Evolutionary conservation across 148 eudicot species (phyloP).

Genomic region (Rhododendron griersonianum): DNA sequence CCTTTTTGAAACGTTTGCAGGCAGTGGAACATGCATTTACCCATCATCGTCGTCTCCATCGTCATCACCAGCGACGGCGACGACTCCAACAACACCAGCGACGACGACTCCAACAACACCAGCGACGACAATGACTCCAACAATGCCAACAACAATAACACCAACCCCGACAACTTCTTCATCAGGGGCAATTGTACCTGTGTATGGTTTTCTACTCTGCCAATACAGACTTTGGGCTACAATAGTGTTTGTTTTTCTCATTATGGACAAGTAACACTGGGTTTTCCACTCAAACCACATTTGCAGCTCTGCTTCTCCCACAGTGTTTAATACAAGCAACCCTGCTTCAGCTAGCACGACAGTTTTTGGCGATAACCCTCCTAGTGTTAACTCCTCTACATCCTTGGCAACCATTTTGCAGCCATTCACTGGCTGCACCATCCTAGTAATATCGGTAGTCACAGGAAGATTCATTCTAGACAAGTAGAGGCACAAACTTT

Average conservation of each 20-base stretch:
- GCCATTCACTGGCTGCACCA: constrained; percentile 25
- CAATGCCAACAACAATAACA: constrained; percentile 13
- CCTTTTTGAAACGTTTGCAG: constrained; percentile 29
- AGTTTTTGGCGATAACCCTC: constrained; percentile 42
- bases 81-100: constrained; percentile 5
- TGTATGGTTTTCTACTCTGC: constrained; percentile 23
- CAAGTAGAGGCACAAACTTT: constrained; percentile 14
- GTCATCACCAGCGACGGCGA: constrained; percentile 11
- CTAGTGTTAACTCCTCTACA: constrained; percentile 22
- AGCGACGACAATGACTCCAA: constrained; percentile 14
- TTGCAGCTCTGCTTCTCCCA: constrained; percentile 56
- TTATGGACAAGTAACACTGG: not conserved
- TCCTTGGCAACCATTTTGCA: constrained; percentile 35
- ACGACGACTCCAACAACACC: constrained; percentile 17
- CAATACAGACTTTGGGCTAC: not conserved
- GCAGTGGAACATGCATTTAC: constrained; percentile 68
- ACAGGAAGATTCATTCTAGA: constrained; percentile 33
- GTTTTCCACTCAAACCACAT: not conserved
- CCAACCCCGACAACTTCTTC: constrained; percentile 33
- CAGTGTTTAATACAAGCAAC: constrained; percentile 31
- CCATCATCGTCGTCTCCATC: constrained; percentile 34
- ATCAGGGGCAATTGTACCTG: constrained; percentile 32
- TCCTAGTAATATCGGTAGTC: constrained; percentile 22
- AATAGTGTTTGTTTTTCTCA: not conserved
- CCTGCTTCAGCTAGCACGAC: constrained; percentile 34